phyloP scores from a whole-genome alignment of 1,284 basidiomycete genomes.

The Sphagnurus paluster region DNA sequence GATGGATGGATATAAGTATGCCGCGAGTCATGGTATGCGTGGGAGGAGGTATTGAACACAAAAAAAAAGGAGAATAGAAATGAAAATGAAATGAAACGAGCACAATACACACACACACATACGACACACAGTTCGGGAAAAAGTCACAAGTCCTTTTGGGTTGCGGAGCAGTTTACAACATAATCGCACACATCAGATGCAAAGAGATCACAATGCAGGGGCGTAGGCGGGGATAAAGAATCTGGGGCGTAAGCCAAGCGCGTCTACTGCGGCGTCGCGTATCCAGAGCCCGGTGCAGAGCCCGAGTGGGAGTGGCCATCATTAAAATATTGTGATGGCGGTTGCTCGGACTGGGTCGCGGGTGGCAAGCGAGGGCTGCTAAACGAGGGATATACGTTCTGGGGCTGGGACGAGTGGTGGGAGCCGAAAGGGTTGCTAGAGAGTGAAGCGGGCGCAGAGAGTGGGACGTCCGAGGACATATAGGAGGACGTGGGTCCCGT shows the following conservation, averaged over 20 bases:
- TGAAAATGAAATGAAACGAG: background rate
- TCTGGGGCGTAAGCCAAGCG: background rate
- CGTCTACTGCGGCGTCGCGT: constrained; percentile 46
- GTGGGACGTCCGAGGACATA: constrained; percentile 48
- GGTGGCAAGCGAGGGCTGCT: constrained; percentile 33
- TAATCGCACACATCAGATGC: constrained; percentile 5
- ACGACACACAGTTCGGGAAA: constrained; percentile 8
- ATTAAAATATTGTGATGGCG: constrained; percentile 36
- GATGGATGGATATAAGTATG: constrained; percentile 2
- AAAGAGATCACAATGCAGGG: background rate
- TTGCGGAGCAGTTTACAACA: background rate
- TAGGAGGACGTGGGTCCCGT: constrained; percentile 33
- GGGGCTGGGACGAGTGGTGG: constrained; percentile 31
- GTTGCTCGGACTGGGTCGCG: constrained; percentile 31
- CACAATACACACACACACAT: too few relatives aligned
- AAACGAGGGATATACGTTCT: constrained; percentile 33
- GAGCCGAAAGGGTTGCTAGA: constrained; percentile 47
- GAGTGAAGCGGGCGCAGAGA: constrained; percentile 52
- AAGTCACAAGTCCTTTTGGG: constrained; percentile 12
- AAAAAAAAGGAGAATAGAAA: constrained; percentile 1
- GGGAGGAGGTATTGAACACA: constrained; percentile 12
- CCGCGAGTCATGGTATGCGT: constrained; percentile 1
- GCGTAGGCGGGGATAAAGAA: too few relatives aligned
- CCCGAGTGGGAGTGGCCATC: constrained; percentile 42
- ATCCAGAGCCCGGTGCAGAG: constrained; percentile 46